A percentile compares a stretch with the other conserved stretches of the same genome.
Conservation (phyloP, 495 filamentous ascomycete genomes). For the Podospora bellae-mahoneyi region DNA sequence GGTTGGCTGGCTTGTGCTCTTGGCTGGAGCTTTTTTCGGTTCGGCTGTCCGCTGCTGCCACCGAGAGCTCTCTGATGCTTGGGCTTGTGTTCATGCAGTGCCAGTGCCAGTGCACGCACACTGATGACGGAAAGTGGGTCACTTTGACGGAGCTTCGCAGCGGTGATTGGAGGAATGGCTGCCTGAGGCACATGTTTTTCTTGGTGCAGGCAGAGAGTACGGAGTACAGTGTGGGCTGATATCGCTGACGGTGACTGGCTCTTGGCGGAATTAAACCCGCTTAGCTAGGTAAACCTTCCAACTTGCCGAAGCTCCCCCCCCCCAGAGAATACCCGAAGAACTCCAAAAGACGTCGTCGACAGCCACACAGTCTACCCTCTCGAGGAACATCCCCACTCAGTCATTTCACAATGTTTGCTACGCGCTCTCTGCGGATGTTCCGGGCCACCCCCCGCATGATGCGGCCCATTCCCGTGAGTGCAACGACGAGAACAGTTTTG, state of each 20-base stretch:
- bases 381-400: conserved; percentile 34
- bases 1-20: conserved; percentile 11
- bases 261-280: neutral
- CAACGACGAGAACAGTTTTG: conserved; percentile 16
- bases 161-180: conserved; percentile 9
- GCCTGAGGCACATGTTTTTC: conserved; percentile 23
- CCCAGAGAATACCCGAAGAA: conserved; percentile 17
- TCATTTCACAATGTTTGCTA: conserved; percentile 62
- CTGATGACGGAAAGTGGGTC: conserved; percentile 7
- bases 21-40: conserved; percentile 8
- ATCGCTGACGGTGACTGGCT: conserved; percentile 13
- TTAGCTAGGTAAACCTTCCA: conserved; percentile 5
- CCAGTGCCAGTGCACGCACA: conserved; percentile 2
- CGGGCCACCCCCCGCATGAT: conserved; percentile 62
- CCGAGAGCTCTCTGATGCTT: neutral
- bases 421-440: conserved; percentile 53
- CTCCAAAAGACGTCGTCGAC: conserved; percentile 11
- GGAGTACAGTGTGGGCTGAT: conserved; percentile 23
- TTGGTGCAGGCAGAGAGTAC: no score
- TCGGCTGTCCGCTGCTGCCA: conserved; percentile 6
- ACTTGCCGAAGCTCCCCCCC: conserved; percentile 17
- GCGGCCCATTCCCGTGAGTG: conserved; percentile 76
- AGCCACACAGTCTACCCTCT: conserved; percentile 13
- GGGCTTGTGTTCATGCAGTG: conserved; percentile 7
- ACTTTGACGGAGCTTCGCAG: neutral